A percentile compares a stretch with the other conserved stretches of the same genome.
phyloP scores from a whole-genome alignment of 129 eudicot genomes.

The Logfia minima region DNA sequence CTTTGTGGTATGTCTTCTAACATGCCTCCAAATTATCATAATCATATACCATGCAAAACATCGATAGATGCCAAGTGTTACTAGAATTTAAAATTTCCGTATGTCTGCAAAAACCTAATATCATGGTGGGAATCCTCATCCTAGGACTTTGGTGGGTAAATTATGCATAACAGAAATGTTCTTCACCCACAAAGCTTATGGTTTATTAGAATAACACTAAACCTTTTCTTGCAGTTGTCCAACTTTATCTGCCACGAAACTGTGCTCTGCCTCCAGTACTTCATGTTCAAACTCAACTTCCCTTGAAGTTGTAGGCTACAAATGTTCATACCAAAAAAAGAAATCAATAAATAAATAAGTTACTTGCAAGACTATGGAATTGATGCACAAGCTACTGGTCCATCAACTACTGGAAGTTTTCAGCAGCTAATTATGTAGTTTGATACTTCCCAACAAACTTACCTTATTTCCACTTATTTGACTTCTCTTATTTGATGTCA shows the following conservation, averaged over 20 bases:
- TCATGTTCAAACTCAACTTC: constrained; percentile 72
- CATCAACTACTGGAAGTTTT: constrained; percentile 15
- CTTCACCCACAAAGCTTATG: constrained; percentile 11
- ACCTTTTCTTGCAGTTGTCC: constrained; percentile 75
- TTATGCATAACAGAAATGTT: neutral
- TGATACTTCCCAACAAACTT: constrained; percentile 33
- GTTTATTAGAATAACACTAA: constrained; percentile 7
- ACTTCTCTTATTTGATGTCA: constrained; percentile 52
- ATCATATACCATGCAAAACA: no score
- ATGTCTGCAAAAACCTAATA: neutral
- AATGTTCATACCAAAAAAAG: constrained; percentile 9
- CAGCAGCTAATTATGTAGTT: constrained; percentile 8
- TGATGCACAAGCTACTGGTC: neutral
- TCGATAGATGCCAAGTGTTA: neutral
- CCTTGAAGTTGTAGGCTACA: constrained; percentile 58
- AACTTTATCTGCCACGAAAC: constrained; percentile 70
- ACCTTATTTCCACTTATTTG: constrained; percentile 48
- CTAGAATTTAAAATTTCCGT: neutral
- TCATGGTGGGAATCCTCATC: constrained; percentile 8
- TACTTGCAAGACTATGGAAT: constrained; percentile 16
- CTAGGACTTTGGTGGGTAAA: neutral
- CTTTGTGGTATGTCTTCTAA: neutral
- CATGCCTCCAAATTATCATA: neutral
- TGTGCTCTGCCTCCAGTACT: constrained; percentile 71
- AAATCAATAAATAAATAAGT: neutral